These are phyloP conservation scores for Ceratobasidium papillatum DNA, from an alignment of 1,284 basidiomycete species.

Conservation along the genomic window DNA sequence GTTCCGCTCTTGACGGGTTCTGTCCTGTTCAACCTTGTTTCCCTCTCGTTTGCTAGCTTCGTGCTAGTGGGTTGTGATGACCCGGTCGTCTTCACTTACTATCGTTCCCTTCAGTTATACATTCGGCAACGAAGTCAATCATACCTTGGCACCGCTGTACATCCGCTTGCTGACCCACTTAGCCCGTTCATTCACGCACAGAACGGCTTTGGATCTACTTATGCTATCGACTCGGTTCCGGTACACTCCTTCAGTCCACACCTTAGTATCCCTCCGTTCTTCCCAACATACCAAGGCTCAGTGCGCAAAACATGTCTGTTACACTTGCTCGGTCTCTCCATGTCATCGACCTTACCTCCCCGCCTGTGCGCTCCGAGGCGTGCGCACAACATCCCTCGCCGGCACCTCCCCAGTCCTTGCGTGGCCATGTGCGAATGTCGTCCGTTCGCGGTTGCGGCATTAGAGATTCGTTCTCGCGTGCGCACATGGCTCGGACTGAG, in stretches of 20 bases:
- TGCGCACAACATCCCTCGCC: constrained; percentile 6
- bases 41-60: constrained; percentile 33
- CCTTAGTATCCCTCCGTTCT: neutral
- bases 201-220: constrained; percentile 30
- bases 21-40: constrained; percentile 18
- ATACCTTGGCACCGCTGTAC: constrained; percentile 15
- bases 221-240: constrained; percentile 4
- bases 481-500: constrained; percentile 32
- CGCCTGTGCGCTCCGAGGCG: constrained; percentile 31
- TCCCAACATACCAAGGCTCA: neutral
- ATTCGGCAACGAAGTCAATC: constrained; percentile 19
- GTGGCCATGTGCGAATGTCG: constrained; percentile 37
- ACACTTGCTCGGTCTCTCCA: constrained; percentile 13
- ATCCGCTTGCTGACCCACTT: constrained; percentile 10
- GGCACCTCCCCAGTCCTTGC: constrained; percentile 21
- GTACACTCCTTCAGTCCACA: constrained; percentile 25
- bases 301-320: constrained; percentile 31
- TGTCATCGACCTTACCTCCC: constrained; percentile 13
- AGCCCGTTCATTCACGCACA: constrained; percentile 38
- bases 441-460: constrained; percentile 37
- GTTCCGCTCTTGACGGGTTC: constrained; percentile 31
- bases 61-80: constrained; percentile 29
- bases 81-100: constrained; percentile 11
- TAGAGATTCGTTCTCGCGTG: constrained; percentile 42
- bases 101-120: constrained; percentile 11